phyloP scores from a whole-genome alignment of 768 basidiomycete species.

The Tremella yokohamensis region DNA sequence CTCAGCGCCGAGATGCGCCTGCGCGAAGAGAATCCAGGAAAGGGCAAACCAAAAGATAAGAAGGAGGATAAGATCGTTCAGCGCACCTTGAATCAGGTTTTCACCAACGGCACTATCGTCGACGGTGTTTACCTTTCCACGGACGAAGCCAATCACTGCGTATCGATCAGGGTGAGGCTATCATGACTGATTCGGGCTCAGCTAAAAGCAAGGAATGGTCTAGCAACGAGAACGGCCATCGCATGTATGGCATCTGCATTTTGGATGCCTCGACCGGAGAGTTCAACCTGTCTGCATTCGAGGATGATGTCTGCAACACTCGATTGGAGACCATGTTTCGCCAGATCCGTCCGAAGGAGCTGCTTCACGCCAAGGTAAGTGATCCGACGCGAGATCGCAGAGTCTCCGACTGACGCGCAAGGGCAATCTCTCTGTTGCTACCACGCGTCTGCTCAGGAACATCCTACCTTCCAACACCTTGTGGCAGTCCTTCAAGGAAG shows the following conservation, averaged over 20 bases:
- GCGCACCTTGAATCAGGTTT: constrained; percentile 88
- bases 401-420: constrained; percentile 47
- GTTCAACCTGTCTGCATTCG: constrained; percentile 83
- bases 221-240: constrained; percentile 12
- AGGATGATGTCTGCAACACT: constrained; percentile 88
- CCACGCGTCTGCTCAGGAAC: constrained; percentile 74
- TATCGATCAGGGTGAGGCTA: constrained; percentile 65
- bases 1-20: constrained; percentile 79
- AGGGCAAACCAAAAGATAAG: constrained; percentile 5
- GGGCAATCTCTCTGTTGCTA: constrained; percentile 81
- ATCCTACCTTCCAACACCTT: constrained; percentile 75
- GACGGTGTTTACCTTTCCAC: constrained; percentile 83
- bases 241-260: constrained; percentile 81
- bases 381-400: not conserved
- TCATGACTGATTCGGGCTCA: not conserved
- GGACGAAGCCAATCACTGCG: constrained; percentile 92
- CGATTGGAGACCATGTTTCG: constrained; percentile 88
- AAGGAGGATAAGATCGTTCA: constrained; percentile 70
- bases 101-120: constrained; percentile 92
- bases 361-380: constrained; percentile 80
- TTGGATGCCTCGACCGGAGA: constrained; percentile 93
- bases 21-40: constrained; percentile 61
- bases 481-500: constrained; percentile 78
- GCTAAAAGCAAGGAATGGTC: constrained; percentile 18
- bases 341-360: constrained; percentile 83